Base-by-base conservation (phyloP, 148 eudicot genomes). In the Fagopyrum esculentum region DNA sequence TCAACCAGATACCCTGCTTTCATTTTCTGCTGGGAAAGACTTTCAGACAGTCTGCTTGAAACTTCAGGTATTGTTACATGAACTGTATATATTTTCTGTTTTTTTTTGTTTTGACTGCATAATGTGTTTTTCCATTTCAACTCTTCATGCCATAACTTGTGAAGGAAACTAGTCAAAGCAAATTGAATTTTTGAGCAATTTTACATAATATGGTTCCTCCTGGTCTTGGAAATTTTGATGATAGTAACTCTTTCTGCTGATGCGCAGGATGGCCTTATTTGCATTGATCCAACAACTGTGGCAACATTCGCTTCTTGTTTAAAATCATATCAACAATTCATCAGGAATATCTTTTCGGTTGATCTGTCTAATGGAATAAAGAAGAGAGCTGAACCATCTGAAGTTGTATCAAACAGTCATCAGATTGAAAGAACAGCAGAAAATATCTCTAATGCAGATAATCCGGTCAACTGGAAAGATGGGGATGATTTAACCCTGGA, bases 201-300 rank as follows among this genome's bases (percentile, higher is more conserved):
- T 35, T 44, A 5, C 69, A 30, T 64, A 7, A 64, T 35, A 29
- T 12, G 15, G 45, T 40, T 66, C 47, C 47, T 13, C 45, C 5
- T 45, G 73, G 73, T 69, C 48, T 16, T 71, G 54, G 5, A 46
- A 19, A 26, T 45, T 77, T 30, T 47, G 47, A 75, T 73, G 46
- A 52, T 43, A 45, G 17, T 80, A 72, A 77, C 79, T 57, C 72
- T 54, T 44, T 35, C 73, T 74, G 73, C 68, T 84, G 71, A 72
- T 85, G 83, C 77, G 78, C 93, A 95, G 99, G 99, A 97, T 82
- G 97, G 92, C 60, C 74, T 75, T 45, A 44, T 92, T 45, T 74
- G 86, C 74, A 75, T 95, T 71, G 99, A 95, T 78, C 66, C 85
- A 64, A 22, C 80, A 43, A 86, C 86, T 3, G 26, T 84, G 80